Evolutionary conservation across 352 stramenopile genomes (phyloP), one percentile per base, ranked within the genome.

Genomic region (Pythium phragmiticola): DNA sequence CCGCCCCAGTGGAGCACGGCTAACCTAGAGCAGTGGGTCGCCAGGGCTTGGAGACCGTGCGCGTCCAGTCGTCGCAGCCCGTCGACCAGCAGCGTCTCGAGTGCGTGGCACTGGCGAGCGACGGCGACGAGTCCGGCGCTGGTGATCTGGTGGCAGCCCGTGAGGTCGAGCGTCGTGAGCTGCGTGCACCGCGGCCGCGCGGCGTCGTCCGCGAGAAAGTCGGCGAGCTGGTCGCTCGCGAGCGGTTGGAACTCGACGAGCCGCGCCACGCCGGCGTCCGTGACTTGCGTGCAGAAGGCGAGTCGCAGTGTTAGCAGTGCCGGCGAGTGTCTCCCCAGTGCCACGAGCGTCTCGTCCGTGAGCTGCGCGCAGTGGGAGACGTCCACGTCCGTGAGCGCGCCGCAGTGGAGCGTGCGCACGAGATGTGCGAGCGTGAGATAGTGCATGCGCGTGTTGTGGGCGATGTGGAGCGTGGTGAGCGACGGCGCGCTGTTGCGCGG

Each of bases 61-160:
- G 36, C 57, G 4, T 69, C 69, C 11, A 94, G 16, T 7, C 83
- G 78, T 17, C 78, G 75, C 5, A 94, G 72, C 0, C 85, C 85
- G 39, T 91, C 77, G 0, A 91, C 53, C n/a, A 76, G 53, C 19
- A 94, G 55, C n/a, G 60, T 70, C 23, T 73, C 49, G 5, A 94
- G 75, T 14, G 65, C 55, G 5, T 50, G 2, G 23, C 85, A 92
- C 11, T 70, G 56, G 1, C 58, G 34, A 0, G 72, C 78, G 9
- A 94, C 47, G 0, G 68, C 62, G 12, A 52, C 61, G 28, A 90
- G 54, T 1, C 77, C 74, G 39, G 57, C 72, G 57, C 74, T 80
- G 6, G 81, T 92, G 50, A 94, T 56, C 42, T 73, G 80, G 55
- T 84, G 87, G 55, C 85, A 94, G 21, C 83, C 85, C 8, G 78